These are phyloP conservation scores for Phytopythium cucurbitacearum DNA, from an alignment of 352 stramenopile species.

Conservation along the genomic window DNA sequence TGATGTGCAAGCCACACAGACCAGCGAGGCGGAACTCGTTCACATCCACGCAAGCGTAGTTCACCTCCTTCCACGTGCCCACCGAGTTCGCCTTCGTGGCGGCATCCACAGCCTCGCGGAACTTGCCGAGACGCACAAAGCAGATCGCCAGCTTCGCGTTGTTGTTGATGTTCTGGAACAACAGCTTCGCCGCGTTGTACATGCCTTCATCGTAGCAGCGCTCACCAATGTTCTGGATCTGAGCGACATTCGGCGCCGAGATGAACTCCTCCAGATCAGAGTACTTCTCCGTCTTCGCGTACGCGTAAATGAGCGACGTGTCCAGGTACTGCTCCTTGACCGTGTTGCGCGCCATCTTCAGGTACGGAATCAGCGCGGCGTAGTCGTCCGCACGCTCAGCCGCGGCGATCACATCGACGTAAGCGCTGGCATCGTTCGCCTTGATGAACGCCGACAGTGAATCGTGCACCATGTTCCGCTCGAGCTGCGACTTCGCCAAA, in stretches of 20 bases:
- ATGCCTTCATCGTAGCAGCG: conserved; percentile 98
- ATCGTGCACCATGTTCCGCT: conserved; percentile 94
- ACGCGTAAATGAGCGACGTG: conserved; percentile 99
- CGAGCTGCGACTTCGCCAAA: conserved; percentile 97
- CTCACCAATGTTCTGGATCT: conserved; percentile 99
- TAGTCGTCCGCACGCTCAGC: conserved; percentile 97
- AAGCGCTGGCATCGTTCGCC: conserved; percentile 96
- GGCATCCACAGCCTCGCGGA: conserved; percentile 98
- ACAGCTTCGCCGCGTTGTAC: conserved; percentile 97
- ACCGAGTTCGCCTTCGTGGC: conserved; percentile 99
- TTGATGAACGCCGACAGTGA: conserved; percentile 99
- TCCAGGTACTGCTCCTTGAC: conserved; percentile 99
- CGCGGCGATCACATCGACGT: conserved; percentile 97
- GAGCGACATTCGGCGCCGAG: conserved; percentile 97
- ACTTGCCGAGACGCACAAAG: conserved; percentile 98
- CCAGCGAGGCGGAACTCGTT: conserved; percentile 98
- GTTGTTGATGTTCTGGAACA: conserved; percentile 99
- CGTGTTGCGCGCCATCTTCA: conserved; percentile 99
- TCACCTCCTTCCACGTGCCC: conserved; percentile 99
- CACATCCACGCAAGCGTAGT: conserved; percentile 97
- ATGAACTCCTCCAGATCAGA: conserved; percentile 99
- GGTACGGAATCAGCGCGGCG: conserved; percentile 96
- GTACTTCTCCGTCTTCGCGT: conserved; percentile 98
- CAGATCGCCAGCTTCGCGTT: conserved; percentile 99
- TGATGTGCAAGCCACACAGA: conserved; percentile 98